A percentile compares a stretch with the other conserved stretches of the same genome.
Conservation (phyloP, 805 yeast species). For the Ogataea ramenticola region DNA sequence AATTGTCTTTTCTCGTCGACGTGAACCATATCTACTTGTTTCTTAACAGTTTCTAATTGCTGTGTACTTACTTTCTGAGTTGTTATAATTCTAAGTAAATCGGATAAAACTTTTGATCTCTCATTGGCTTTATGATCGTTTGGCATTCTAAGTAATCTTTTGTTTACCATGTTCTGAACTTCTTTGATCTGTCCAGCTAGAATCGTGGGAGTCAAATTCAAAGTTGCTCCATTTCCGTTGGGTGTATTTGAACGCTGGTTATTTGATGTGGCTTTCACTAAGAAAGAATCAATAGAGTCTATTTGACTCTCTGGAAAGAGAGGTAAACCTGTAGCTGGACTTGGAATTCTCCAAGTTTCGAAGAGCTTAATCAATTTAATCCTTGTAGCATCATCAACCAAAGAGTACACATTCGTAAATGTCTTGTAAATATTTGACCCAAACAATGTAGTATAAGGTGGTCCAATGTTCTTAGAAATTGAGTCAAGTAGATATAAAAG, state of each 20-base stretch:
- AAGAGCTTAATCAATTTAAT: conserved; percentile 68
- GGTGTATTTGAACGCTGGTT: conserved; percentile 3
- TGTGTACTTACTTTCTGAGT: conserved; percentile 18
- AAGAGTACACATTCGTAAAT: conserved; percentile 70
- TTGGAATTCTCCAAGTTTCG: conserved; percentile 80
- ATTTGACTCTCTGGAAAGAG: conserved; percentile 68
- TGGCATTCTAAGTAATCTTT: conserved; percentile 28
- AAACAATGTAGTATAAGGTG: conserved; percentile 79
- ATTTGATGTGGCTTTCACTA: conserved; percentile 48
- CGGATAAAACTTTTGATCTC: conserved; percentile 36
- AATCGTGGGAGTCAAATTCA: conserved; percentile 1
- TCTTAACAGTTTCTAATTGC: conserved; percentile 24
- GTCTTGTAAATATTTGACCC: conserved; percentile 62
- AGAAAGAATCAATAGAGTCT: conserved; percentile 64
- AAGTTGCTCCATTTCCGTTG: not conserved
- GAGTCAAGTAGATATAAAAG: conserved; percentile 85
- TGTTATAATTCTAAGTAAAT: conserved; percentile 33
- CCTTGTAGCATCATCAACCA: conserved; percentile 71
- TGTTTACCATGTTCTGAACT: conserved; percentile 36
- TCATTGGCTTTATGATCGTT: conserved; percentile 34
- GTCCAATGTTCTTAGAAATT: conserved; percentile 82
- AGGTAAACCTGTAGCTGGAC: conserved; percentile 53
- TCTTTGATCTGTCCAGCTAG: conserved; percentile 27
- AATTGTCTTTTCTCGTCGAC: conserved; percentile 26
- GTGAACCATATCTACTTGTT: conserved; percentile 24